phyloP scores from a whole-genome alignment of 306 rosid species.

The Parietaria judaica region DNA sequence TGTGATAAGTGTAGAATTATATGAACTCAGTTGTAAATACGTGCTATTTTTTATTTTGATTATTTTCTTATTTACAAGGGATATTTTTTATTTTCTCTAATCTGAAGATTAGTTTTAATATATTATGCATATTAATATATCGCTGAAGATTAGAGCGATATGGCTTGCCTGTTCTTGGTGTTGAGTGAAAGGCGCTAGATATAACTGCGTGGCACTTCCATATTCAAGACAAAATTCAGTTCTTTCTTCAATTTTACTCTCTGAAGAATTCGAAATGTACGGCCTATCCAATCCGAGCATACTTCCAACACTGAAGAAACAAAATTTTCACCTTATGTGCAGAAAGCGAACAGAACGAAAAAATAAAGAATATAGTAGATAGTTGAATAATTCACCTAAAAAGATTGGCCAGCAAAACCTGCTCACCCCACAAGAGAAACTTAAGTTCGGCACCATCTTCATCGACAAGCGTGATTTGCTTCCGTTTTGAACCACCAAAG shows the following conservation, averaged over 20 bases:
- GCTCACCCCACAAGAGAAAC: slow-evolving; percentile 85
- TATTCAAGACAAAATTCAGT: slow-evolving; percentile 68
- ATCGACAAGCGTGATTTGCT: slow-evolving; percentile 70
- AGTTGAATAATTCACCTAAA: slow-evolving; percentile 49
- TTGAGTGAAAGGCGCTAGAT: slow-evolving; percentile 74
- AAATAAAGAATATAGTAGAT: neutral
- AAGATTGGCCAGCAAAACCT: slow-evolving; percentile 70
- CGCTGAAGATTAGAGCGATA: neutral
- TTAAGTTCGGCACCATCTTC: slow-evolving; percentile 47
- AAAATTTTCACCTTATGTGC: slow-evolving; percentile 10
- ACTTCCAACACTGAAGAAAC: slow-evolving; percentile 52
- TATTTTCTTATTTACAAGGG: no score
- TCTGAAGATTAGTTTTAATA: neutral
- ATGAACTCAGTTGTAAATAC: no score
- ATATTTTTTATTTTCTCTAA: neutral
- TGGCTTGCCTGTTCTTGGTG: slow-evolving; percentile 76
- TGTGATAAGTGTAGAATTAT: no score
- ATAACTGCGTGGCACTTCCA: slow-evolving; percentile 86
- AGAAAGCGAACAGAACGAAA: slow-evolving; percentile 8
- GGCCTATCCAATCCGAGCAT: slow-evolving; percentile 90
- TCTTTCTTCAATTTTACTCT: slow-evolving; percentile 35
- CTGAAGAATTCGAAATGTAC: slow-evolving; percentile 42
- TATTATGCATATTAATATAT: no score
- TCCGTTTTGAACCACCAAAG: slow-evolving; percentile 37
- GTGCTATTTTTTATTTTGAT: neutral